Evolutionary conservation across 2,329 filamentous ascomycete genomes (phyloP).

Genomic region (Zymoseptoria brevis): DNA sequence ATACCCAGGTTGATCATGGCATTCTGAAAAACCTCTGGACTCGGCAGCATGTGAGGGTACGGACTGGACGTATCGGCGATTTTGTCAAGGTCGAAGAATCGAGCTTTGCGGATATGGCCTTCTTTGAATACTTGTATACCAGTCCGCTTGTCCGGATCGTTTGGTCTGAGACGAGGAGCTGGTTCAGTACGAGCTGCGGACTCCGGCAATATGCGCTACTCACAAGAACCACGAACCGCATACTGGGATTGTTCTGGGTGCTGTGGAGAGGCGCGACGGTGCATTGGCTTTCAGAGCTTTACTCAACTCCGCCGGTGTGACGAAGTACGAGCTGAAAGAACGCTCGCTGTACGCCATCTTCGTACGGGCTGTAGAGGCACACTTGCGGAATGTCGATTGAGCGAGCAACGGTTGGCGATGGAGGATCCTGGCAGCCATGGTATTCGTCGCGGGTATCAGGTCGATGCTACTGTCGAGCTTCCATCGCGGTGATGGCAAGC

Average conservation of each 20-base stretch:
- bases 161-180: conserved; percentile 47
- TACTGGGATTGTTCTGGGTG: conserved; percentile 76
- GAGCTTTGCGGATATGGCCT: conserved; percentile 76
- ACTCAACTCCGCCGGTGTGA: conserved; percentile 74
- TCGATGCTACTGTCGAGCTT: background rate
- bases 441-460: background rate
- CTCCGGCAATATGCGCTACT: background rate
- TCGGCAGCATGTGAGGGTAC: conserved; percentile 95
- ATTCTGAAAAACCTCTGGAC: conserved; percentile 67
- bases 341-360: conserved; percentile 1
- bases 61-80: conserved; percentile 80
- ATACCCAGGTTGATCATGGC: conserved; percentile 89
- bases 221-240: conserved; percentile 88
- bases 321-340: conserved; percentile 69
- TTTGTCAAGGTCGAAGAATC: conserved; percentile 94
- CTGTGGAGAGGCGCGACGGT: conserved; percentile 67
- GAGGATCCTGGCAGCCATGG: background rate
- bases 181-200: background rate
- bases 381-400: background rate
- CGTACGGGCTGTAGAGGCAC: background rate
- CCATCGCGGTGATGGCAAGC: background rate
- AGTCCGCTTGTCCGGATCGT: conserved; percentile 64
- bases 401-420: background rate
- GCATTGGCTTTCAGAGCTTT: conserved; percentile 77
- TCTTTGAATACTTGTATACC: conserved; percentile 75